A percentile compares a stretch with the other conserved stretches of the same genome.
These are phyloP conservation scores for Diaporthe sp. DNA, from an alignment of 2,329 filamentous ascomycete genomes.

Conservation along the genomic window DNA sequence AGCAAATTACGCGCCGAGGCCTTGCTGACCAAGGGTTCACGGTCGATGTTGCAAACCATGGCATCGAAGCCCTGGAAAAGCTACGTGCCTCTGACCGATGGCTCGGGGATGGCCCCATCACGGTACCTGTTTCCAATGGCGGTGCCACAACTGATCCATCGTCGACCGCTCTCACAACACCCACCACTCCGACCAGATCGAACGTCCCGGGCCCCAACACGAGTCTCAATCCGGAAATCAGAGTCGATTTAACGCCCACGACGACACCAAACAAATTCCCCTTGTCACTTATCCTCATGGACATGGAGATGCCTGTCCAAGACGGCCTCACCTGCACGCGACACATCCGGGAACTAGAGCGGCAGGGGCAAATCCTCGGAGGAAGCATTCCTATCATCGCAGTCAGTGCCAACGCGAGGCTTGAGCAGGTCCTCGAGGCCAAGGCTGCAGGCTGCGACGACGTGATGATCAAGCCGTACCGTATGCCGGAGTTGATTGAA, in stretches of 20 bases:
- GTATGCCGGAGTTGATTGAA: constrained; percentile 68
- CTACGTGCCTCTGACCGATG: constrained; percentile 47
- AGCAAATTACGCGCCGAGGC: constrained; percentile 64
- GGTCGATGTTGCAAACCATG: constrained; percentile 64
- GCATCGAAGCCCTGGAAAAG: constrained; percentile 46
- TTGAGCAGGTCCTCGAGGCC: constrained; percentile 67
- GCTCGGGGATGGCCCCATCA: constrained; percentile 29
- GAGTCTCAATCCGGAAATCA: neutral
- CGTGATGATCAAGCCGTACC: constrained; percentile 79
- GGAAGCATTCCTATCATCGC: constrained; percentile 71
- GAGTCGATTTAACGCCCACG: constrained; percentile 20
- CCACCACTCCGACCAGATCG: constrained; percentile 19
- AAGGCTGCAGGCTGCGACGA: constrained; percentile 67
- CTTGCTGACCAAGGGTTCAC: constrained; percentile 60
- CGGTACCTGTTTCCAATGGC: constrained; percentile 6
- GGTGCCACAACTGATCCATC: constrained; percentile 12
- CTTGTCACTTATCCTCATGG: constrained; percentile 76
- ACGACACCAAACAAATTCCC: constrained; percentile 43
- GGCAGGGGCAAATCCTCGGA: constrained; percentile 59
- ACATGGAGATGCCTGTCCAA: constrained; percentile 81
- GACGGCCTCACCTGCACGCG: constrained; percentile 75
- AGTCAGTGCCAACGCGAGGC: constrained; percentile 74
- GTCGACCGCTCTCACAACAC: neutral
- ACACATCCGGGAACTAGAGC: constrained; percentile 71
- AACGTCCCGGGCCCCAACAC: neutral